Base-by-base conservation (phyloP, 306 rosid species). In the Trichosanthes cucumerina region DNA sequence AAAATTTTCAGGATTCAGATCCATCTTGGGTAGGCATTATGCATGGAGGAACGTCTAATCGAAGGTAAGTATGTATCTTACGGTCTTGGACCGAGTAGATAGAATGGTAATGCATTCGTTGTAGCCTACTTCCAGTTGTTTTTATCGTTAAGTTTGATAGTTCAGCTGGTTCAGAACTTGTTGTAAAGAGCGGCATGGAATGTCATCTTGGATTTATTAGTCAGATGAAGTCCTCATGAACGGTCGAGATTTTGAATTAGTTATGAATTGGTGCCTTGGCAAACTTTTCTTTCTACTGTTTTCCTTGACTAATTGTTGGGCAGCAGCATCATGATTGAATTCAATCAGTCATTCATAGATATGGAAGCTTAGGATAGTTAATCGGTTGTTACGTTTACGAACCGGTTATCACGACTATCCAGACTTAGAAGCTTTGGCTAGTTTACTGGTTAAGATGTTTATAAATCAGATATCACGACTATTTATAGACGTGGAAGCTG, bases 1-100 rank as follows among this genome's bases (percentile, higher is more conserved):
- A 82, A 90, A 83, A 49, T 31, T 91, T 93, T 88, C 96, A 91
- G 97, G 93, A 88, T 86, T 82, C 86, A 80, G 84, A 82, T 86
- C 80, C 76, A 85, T 85, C 77, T 85, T 60, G 75, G 68, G 97
- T 93, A 86, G 81, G 85, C 86, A 74, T 83, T 78, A 87, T 80
- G 93, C 89, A 63, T 50, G 79, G 79, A 68, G 81, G 85, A 84
- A 85, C 84, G 68, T 81, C 83, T 12, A 79, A 83, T 80, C 78
- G 70, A 88, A 83, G 97, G 89, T 89, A 84, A 88, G 92, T 80
- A n/a, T 80, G 82, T 80, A 81, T 75, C 54, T 79, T 81, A 82
- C 38, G 63, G 81, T 82, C 66, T 63, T 81, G 79, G 77, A 83
- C 70, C 24, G 3, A 74, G 26, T 74, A 31, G 74, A 39, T 21